Evolutionary conservation across 1,284 basidiomycete species (phyloP), one percentile per base, ranked within the genome.

Genomic region (Ceratobasidium sp.): DNA sequence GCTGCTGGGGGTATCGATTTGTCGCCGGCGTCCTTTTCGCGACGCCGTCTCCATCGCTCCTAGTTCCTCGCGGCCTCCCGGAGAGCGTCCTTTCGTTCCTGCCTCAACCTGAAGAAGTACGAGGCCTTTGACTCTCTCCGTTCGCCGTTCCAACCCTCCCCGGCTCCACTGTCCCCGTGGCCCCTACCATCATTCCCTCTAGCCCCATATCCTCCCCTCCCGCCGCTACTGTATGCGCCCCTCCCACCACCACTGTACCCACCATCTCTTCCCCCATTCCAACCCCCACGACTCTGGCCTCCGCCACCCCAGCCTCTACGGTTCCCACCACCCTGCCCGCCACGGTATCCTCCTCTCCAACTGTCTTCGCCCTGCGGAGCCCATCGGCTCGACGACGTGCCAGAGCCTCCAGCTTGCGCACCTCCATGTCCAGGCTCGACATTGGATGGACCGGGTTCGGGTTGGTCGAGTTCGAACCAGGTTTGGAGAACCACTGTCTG

Each of bases 1-100:
- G 59, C 20, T 38, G 33, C 59, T 60, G 50, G 59, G 59, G 59
- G 59, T 60, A 60, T 33, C 33, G 59, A 2, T 60, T 7, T 14
- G 59, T 60, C 59, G 59, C 20, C 35, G 10, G 41, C 59, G 6
- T n/a, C 50, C 5, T 52, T 20, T 52, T 8, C 50, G n/a, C 10
- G n/a, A 23, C 3, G 41, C 50, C n/a, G 3, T n/a, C 20, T 52
- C n/a, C 48, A n/a, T 52, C 20, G 20, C 18, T n/a, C 5, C 50
- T 52, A 23, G 20, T 52, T 23, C n/a, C n/a, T n/a, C 5, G 18
- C 50, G 50, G 18, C n/a, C n/a, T 23, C 50, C n/a, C n/a, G 50
- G 20, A 10, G 7, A 3, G 50, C 50, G 50, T 18, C 50, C 50
- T 52, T 52, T n/a, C n/a, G 20, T 3, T 52, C 50, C 5, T 52